phyloP scores from a whole-genome alignment of 2,329 filamentous ascomycete genomes.

The Cadophora luteo-olivacea region DNA sequence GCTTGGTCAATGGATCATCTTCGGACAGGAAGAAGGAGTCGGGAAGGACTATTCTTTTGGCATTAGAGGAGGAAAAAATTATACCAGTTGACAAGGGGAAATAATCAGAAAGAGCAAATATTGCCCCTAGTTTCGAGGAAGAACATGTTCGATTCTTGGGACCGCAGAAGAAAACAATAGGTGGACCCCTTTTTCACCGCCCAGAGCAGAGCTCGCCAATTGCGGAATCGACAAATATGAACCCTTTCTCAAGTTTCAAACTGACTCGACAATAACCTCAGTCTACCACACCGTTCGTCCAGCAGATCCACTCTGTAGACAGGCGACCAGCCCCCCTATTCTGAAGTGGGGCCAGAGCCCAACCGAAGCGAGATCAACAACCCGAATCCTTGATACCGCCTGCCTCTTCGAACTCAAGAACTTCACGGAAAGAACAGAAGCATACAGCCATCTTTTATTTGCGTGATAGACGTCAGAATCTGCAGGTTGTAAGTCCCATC shows the following conservation, averaged over 20 bases:
- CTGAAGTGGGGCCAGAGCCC: neutral
- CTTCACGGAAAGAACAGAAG: neutral
- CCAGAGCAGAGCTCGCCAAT: neutral
- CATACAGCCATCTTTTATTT: neutral
- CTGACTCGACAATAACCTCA: neutral
- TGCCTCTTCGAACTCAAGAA: neutral
- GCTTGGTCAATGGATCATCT: too few species aligned
- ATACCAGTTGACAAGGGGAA: too few species aligned
- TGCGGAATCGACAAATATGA: too few species aligned
- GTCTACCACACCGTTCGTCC: neutral
- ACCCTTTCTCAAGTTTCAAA: neutral
- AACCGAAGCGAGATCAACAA: conserved; percentile 1
- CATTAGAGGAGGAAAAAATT: too few species aligned
- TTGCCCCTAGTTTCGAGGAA: too few species aligned
- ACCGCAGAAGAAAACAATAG: too few species aligned
- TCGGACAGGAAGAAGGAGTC: too few species aligned
- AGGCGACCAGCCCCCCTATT: neutral
- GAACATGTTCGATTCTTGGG: too few species aligned
- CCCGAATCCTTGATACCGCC: neutral
- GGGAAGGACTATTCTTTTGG: too few species aligned
- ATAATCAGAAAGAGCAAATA: too few species aligned
- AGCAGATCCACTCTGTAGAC: neutral
- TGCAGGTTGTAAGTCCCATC: neutral
- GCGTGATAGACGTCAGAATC: neutral
- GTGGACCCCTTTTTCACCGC: too few species aligned